Base-by-base conservation (phyloP, 2,329 filamentous ascomycete species). In the Paecilomyces formosus region DNA sequence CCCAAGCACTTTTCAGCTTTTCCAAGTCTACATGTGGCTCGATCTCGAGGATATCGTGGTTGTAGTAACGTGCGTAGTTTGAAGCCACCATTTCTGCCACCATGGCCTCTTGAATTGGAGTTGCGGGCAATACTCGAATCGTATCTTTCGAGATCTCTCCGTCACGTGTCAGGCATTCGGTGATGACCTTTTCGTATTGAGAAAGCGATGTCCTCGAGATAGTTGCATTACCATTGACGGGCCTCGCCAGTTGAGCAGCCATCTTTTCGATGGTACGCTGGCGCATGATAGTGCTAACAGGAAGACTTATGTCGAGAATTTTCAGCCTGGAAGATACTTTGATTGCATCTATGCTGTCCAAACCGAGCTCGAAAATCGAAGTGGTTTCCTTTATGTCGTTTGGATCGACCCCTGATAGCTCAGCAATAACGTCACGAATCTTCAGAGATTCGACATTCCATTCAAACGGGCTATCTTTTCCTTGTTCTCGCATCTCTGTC, bases 261-360 rank as follows among this genome's bases (percentile, higher is more conserved):
- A 95, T 89, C 2, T 76, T 82, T 0, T 79, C 70, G 35, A 96
- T 86, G 0, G 83, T 90, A 55, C 88, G 85, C 3, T 80, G 80
- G 56, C 83, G 86, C 81, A 96, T 88, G 22, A 97, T 86, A n/a
- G 81, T 79, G 63, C 90, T 89, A n/a, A 92, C 85, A 0, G 87
- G 77, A 11, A 96, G 70, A 0, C 76, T 69, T 21, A 94, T 75
- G 0, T 81, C 82, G 3, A 74, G 73, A 52, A 81, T 82, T 62
- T 83, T 88, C 1, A 96, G 78, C 56, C 85, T 82, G 0, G 90
- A 86, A 0, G 89, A 88, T 0, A 97, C 76, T 66, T 91, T 95
- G 71, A 97, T 93, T 1, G 88, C 84, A 72, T 97, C 92, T 59
- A 97, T 95, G 67, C 92, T 96, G 76, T 97, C 93, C 6, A 97